Base-by-base conservation (phyloP, 306 rosid genomes). In the Vigna nakashimae region DNA sequence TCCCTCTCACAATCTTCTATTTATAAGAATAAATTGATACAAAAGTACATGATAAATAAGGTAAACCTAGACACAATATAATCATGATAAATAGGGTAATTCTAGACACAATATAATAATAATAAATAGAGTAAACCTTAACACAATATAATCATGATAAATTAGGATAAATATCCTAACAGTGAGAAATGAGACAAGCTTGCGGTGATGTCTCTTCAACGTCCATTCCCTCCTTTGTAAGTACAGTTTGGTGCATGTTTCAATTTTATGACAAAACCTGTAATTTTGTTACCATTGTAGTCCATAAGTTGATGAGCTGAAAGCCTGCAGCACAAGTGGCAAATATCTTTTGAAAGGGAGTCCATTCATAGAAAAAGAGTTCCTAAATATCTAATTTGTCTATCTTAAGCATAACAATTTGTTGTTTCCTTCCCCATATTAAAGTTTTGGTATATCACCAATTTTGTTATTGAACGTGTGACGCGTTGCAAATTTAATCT, bases 241-340 rank as follows among this genome's bases (percentile, higher is more conserved):
- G 56, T 57, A 60, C 73, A 12, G 18, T 60, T 7, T 50, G 32
- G 42, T 75, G 68, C 2, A 49, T 12, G 68, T 69, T 76, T 51
- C 81, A 62, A 40, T 68, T 43, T 56, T 72, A 11, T 17, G 18
- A 49, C 14, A 57, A 42, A 66, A 34, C 42, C 36, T 64, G 12
- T 20, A 63, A 63, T 38, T 36, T 20, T 60, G 36, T 34, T 55
- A 30, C 49, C 11, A 42, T 16, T 53, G 20, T 24, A 9, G 57
- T 76, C 46, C 48, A 11, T 55, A 3, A 70, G 68, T 53, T 42
- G 58, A 18, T 42, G 67, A 53, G 68, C 69, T 59, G 18, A 57
- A 57, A 58, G 58, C 43, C 45, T 65, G 64, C 30, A 3, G 34
- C 73, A 36, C 51, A 34, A 34, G 52, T 36, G 65, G 50, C 2